Conservation (phyloP, 306 rosid species). For the Mimosa bimucronata region DNA sequence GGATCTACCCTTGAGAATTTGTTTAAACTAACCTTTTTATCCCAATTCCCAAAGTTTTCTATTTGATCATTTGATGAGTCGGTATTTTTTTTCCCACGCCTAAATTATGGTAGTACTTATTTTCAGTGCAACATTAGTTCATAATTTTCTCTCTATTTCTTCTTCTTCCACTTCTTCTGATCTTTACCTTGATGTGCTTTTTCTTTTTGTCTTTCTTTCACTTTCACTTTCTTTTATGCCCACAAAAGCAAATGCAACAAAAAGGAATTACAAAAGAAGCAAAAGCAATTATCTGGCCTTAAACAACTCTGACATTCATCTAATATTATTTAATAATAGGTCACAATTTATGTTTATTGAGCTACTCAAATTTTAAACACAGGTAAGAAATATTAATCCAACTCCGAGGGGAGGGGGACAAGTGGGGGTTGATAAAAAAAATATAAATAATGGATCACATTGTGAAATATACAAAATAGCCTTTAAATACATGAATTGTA, state of each 20-base stretch:
- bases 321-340: not conserved
- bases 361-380: not conserved
- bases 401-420: no score
- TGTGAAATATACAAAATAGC: not conserved
- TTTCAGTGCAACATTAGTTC: not conserved
- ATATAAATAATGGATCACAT: not conserved
- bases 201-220: not conserved
- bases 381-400: slow-evolving; percentile 1
- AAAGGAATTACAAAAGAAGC: not conserved
- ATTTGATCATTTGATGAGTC: not conserved
- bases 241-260: not conserved
- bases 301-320: not conserved
- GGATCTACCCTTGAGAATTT: not conserved
- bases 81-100: not conserved
- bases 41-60: not conserved
- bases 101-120: not conserved
- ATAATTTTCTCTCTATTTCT: not conserved
- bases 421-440: no score
- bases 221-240: not conserved
- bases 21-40: no score
- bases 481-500: no score
- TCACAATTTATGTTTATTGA: not conserved
- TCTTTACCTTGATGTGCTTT: not conserved
- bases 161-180: not conserved
- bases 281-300: not conserved